Evolutionary conservation across 2,329 filamentous ascomycete species (phyloP).

Genomic region (Neopestalotiopsis sp.): DNA sequence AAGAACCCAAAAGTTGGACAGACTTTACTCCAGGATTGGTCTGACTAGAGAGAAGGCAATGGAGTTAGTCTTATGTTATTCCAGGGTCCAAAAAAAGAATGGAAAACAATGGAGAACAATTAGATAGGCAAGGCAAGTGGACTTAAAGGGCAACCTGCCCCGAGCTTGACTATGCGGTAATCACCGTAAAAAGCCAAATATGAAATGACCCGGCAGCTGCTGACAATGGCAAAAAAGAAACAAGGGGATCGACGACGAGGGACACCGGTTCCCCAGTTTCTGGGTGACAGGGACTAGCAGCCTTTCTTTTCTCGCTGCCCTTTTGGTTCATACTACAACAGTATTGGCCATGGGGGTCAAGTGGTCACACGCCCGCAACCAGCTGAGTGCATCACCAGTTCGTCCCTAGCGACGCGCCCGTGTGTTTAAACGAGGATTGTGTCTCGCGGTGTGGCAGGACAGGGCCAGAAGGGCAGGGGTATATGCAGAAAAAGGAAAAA

Average conservation of each 20-base stretch:
- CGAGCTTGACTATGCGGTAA: neutral
- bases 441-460: slow-evolving; percentile 24
- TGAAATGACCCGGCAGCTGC: slow-evolving; percentile 4
- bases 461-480: slow-evolving; percentile 23
- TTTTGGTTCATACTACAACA: neutral
- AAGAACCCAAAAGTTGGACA: slow-evolving; percentile 86
- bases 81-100: slow-evolving; percentile 1
- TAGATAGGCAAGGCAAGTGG: neutral
- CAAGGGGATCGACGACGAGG: slow-evolving; percentile 4
- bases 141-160: neutral
- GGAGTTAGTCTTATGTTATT: slow-evolving; percentile 26
- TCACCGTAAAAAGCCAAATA: slow-evolving; percentile 12
- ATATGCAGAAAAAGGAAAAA: neutral
- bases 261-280: slow-evolving; percentile 1
- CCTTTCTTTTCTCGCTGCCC: neutral
- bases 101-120: neutral
- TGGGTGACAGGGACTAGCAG: slow-evolving; percentile 7
- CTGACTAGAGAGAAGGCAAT: slow-evolving; percentile 48
- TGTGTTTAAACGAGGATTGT: neutral
- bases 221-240: slow-evolving; percentile 14
- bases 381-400: neutral
- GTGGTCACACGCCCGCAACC: neutral
- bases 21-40: slow-evolving; percentile 66
- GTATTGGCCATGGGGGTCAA: slow-evolving; percentile 1
- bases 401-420: neutral